Evolutionary conservation across 2,329 filamentous ascomycete genomes (phyloP), one percentile per base, ranked within the genome.

Genomic region (Penicillium nordicum): DNA sequence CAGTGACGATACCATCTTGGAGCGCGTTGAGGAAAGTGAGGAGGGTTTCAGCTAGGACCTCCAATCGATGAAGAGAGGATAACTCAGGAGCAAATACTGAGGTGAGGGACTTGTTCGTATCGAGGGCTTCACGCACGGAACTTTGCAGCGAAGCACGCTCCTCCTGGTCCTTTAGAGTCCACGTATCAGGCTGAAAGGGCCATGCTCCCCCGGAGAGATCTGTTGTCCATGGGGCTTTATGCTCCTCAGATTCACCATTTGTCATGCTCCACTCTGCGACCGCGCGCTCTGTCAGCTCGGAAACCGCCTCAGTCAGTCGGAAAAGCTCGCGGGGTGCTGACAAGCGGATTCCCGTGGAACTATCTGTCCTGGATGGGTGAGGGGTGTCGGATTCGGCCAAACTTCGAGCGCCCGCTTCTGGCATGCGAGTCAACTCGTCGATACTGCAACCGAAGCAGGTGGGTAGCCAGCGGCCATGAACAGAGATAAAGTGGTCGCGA

Each of bases 271-370:
- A 86, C 62, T 87, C 84, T 9, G 84, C 84, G 27, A 85, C 72
- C 11, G 82, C 80, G 34, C 84, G 79, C 62, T 84, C 82, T 29
- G 78, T 78, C 63, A 85, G 70, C 64, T 82, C 79, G 67, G 86
- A 83, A 72, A 96, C 82, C 11, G 87, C 84, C 71, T 96, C 90
- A 5, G 92, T 97, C 67, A 99, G 83, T 69, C 88, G 87, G 75
- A 96, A 95, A 9, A 97, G 80, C 72, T 97, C 93, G 58, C 89
- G 86, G 0, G 94, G 93, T 1, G 92, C 92, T 11, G 92, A 93
- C 69, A 88, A 87, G 81, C 84, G 71, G 63, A 68, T 77, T 2
- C 79, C 80, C 3, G 74, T 63, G 7, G 53, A 30, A 69, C 61
- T 4, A 54, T 62, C 34, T 69, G 72, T 14, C 36, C 41, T 41